Conservation (phyloP, 192 early-diverging fungal species). For the Coemansia sp. region DNA sequence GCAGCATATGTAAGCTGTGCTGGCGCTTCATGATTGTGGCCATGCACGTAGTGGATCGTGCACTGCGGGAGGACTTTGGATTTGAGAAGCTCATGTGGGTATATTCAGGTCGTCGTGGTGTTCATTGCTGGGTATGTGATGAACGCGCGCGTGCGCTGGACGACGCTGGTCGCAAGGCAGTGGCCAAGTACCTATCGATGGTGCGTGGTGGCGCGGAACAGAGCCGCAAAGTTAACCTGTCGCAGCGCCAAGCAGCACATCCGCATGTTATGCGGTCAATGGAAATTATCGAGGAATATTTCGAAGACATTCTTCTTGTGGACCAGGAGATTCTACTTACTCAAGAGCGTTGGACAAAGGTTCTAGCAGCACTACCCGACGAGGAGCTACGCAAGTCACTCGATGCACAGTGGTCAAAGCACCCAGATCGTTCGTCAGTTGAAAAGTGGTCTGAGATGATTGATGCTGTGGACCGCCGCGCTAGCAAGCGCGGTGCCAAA, state of each 20-base stretch:
- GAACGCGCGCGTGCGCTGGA: constrained; percentile 77
- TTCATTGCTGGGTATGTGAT: constrained; percentile 98
- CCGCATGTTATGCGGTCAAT: constrained; percentile 61
- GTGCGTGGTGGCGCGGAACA: constrained; percentile 74
- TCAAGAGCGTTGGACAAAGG: constrained; percentile 67
- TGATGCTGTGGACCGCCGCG: constrained; percentile 39
- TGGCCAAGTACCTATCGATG: constrained; percentile 82
- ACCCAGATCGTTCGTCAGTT: constrained; percentile 33
- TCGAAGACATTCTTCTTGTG: constrained; percentile 67
- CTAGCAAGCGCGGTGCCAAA: constrained; percentile 33
- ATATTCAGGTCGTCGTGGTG: constrained; percentile 93
- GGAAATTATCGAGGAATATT: constrained; percentile 69
- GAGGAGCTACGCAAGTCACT: constrained; percentile 52
- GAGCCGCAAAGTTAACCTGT: constrained; percentile 70
- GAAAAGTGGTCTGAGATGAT: constrained; percentile 55
- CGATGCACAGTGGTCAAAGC: constrained; percentile 44
- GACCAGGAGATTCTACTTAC: constrained; percentile 71
- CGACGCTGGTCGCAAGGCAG: constrained; percentile 74
- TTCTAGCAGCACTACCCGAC: constrained; percentile 78
- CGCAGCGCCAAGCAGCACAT: constrained; percentile 58
- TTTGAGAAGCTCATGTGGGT: constrained; percentile 93
- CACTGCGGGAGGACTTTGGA: constrained; percentile 89
- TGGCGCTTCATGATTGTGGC: constrained; percentile 94
- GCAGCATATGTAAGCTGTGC: constrained; percentile 82
- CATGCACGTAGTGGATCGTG: constrained; percentile 81